These are phyloP conservation scores for Moesziomyces globuligerus DNA, from an alignment of 1,284 basidiomycete genomes.

Conservation along the genomic window DNA sequence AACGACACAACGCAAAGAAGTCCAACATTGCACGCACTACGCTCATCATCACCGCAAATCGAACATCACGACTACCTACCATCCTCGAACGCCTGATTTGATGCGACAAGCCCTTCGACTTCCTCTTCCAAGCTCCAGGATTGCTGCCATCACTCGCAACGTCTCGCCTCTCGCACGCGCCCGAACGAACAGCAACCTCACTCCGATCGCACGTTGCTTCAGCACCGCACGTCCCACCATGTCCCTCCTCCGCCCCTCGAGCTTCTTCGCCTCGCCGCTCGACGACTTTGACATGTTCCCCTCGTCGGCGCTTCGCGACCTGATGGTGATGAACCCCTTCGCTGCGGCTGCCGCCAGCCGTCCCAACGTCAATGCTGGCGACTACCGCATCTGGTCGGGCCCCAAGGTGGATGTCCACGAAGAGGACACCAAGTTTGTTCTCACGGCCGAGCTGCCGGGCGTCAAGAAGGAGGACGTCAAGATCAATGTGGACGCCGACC, in stretches of 20 bases:
- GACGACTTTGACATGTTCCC: constrained; percentile 47
- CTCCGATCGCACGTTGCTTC: constrained; percentile 9
- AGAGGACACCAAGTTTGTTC: constrained; percentile 34
- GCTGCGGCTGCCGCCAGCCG: constrained; percentile 21
- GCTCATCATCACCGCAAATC: not conserved
- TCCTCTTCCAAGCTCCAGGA: constrained; percentile 29
- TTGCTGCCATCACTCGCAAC: constrained; percentile 31
- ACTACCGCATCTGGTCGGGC: constrained; percentile 41
- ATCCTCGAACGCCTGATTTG: too few relatives aligned
- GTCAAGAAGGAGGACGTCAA: constrained; percentile 55
- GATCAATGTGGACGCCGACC: constrained; percentile 44
- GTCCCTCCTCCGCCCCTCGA: constrained; percentile 42
- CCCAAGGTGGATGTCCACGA: constrained; percentile 52
- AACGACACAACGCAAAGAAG: too few relatives aligned
- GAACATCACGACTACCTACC: too few relatives aligned
- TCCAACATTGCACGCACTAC: too few relatives aligned
- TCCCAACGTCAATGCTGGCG: constrained; percentile 20
- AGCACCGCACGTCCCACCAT: constrained; percentile 23
- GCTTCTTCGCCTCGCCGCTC: constrained; percentile 34
- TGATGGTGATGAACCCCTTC: constrained; percentile 33
- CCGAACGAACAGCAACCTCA: not conserved
- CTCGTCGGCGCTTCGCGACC: constrained; percentile 26
- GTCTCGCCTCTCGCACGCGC: constrained; percentile 13
- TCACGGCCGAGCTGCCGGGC: constrained; percentile 52
- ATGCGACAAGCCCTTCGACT: constrained; percentile 49